Conservation (phyloP, 805 yeast species). For the Hanseniaspora mollemarum region DNA sequence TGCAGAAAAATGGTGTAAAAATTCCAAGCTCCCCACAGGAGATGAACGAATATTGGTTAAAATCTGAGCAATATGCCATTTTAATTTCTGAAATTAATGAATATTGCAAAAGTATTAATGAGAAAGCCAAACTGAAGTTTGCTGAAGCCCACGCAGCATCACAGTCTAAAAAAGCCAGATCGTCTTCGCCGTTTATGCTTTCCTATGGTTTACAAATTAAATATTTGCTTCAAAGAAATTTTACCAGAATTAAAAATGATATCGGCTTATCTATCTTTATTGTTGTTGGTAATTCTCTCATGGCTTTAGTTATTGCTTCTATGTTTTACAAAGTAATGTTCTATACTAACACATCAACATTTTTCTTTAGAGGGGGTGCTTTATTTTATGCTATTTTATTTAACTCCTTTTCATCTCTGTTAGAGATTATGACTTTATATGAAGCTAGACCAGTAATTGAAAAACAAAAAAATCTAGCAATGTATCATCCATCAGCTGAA, state of each 20-base stretch:
- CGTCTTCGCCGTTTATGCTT: conserved; percentile 43
- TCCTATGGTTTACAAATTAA: conserved; percentile 43
- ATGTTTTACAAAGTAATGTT: conserved; percentile 42
- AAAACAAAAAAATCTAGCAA: conserved; percentile 45
- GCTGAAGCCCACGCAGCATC: conserved; percentile 39
- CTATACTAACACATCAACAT: conserved; percentile 33
- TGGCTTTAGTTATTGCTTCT: conserved; percentile 48
- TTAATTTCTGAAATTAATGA: conserved; percentile 43
- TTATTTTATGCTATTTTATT: conserved; percentile 57
- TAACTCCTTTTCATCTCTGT: conserved; percentile 49
- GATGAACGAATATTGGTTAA: conserved; percentile 48
- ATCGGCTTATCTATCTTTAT: conserved; percentile 37
- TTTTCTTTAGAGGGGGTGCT: conserved; percentile 49
- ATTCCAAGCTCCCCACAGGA: conserved; percentile 56
- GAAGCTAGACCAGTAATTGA: conserved; percentile 49
- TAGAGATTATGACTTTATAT: conserved; percentile 45
- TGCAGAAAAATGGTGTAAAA: conserved; percentile 35
- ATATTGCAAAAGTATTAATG: conserved; percentile 28
- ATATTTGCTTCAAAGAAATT: conserved; percentile 37
- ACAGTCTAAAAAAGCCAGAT: conserved; percentile 39
- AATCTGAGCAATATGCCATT: no score
- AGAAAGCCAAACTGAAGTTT: conserved; percentile 19
- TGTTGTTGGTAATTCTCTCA: conserved; percentile 36
- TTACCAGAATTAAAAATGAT: conserved; percentile 41
- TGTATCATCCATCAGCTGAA: conserved; percentile 51